Evolutionary conservation across 768 basidiomycete species (phyloP), one percentile per base, ranked within the genome.

Genomic region (Gautieria morchelliformis): DNA sequence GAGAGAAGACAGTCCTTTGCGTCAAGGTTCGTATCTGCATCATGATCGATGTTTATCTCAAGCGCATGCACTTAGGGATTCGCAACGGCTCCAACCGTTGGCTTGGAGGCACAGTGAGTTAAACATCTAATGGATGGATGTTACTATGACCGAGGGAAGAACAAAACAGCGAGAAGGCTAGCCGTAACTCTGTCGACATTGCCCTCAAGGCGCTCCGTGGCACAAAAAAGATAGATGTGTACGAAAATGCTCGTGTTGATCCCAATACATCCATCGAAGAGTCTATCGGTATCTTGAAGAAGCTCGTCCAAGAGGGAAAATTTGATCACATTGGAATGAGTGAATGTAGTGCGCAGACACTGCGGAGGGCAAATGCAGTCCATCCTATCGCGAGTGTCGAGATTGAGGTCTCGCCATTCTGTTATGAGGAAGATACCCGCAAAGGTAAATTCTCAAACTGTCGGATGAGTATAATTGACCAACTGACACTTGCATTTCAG

Each of bases 351-450:
- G 78, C 74, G 0, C 70, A 67, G 22, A 81, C 81, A 0, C 69
- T 87, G 7, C 62, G 69, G 8, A 63, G 37, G 24, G 51, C 51
- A n/a, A 35, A 52, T 40, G 51, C 51, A 8, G 70, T 84, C 10
- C 71, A 77, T 41, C 80, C 79, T 1, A 75, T 85, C 58, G 72
- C 78, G 11, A 72, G 77, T 14, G 79, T 82, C 10, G 84, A 88
- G 66, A 83, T 86, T 53, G 87, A 88, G 65, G 69, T 84, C 44
- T 84, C 81, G 63, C 75, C 79, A 3, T 84, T 80, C 74, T 72
- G 77, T 2, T 82, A 81, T 53, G 79, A 80, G 58, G 70, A 73
- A 19, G 72, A 80, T 52, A 75, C 79, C 12, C 74, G 72, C 61
- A 70, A 75, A n/a, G 75, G 75, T 73, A 52, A 30, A 64, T 15